Percentiles rank a stretch among this genome's conserved stretches.
These are phyloP conservation scores for Hymenoscyphus fructigenus DNA, from an alignment of 2,329 filamentous ascomycete genomes.

Conservation along the genomic window DNA sequence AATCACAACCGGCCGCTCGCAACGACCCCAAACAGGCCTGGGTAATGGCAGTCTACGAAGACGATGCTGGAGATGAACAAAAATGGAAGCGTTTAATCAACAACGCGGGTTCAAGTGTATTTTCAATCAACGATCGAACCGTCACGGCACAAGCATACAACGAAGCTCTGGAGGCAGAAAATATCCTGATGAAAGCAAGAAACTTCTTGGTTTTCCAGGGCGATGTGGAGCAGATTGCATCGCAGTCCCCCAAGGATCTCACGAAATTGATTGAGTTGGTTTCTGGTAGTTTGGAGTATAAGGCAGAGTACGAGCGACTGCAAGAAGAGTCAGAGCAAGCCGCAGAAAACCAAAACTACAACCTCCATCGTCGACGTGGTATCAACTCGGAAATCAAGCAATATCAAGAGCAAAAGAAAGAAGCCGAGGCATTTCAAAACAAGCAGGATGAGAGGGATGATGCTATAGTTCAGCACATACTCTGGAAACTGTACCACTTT, in stretches of 20 bases:
- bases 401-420: conserved; percentile 94
- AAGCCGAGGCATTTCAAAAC: conserved; percentile 88
- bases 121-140: conserved; percentile 89
- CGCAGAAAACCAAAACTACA: conserved; percentile 82
- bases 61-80: conserved; percentile 92
- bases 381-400: conserved; percentile 99
- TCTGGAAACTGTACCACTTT: conserved; percentile 97
- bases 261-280: conserved; percentile 96
- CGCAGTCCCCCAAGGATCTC: conserved; percentile 89
- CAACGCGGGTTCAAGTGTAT: conserved; percentile 83
- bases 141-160: conserved; percentile 94
- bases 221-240: conserved; percentile 94
- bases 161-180: conserved; percentile 84
- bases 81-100: conserved; percentile 96
- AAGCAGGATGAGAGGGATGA: conserved; percentile 89
- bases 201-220: conserved; percentile 99
- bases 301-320: conserved; percentile 88
- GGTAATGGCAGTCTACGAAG: conserved; percentile 99
- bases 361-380: conserved; percentile 82
- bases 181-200: conserved; percentile 95
- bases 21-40: conserved; percentile 91
- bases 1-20: conserved; percentile 63
- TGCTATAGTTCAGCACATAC: conserved; percentile 86
- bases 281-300: conserved; percentile 91
- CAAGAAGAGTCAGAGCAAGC: conserved; percentile 84